Evolutionary conservation across 1,284 basidiomycete genomes (phyloP).

Genomic region (Serendipita sp.): DNA sequence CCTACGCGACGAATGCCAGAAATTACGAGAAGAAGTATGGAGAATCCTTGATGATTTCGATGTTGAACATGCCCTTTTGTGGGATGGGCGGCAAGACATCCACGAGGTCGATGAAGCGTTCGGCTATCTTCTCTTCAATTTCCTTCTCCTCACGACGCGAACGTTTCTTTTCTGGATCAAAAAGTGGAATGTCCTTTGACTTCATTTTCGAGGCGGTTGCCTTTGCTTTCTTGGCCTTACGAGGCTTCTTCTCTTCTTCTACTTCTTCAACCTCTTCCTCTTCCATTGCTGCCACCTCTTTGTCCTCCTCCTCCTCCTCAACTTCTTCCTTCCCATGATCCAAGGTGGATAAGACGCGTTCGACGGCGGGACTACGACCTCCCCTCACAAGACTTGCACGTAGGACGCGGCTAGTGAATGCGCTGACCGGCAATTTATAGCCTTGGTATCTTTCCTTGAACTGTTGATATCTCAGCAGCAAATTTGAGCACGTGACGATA

Average conservation of each 20-base stretch:
- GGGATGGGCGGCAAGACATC: conserved; percentile 77
- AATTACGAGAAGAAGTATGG: conserved; percentile 81
- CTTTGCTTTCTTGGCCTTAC: not conserved
- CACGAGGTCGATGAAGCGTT: conserved; percentile 53
- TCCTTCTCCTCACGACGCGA: not conserved
- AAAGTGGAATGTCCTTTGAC: conserved; percentile 9
- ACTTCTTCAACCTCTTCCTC: conserved; percentile 11
- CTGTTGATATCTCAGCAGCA: conserved; percentile 24
- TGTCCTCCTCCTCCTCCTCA: conserved; percentile 10
- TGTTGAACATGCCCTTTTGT: conserved; percentile 77
- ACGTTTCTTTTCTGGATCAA: not conserved
- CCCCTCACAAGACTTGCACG: conserved; percentile 14
- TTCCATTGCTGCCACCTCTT: conserved; percentile 14
- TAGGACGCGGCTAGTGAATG: not conserved
- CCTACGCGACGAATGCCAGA: not conserved
- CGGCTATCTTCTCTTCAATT: conserved; percentile 15
- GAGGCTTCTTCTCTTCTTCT: conserved; percentile 7
- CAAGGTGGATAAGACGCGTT: too few relatives aligned
- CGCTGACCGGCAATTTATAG: conserved; percentile 51
- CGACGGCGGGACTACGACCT: conserved; percentile 1
- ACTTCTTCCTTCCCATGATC: conserved; percentile 12
- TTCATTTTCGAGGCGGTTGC: not conserved
- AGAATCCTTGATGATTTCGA: conserved; percentile 68
- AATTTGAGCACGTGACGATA: not conserved
- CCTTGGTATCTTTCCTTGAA: conserved; percentile 68